These are phyloP conservation scores for Talaromyces sp. DNA, from an alignment of 2,329 filamentous ascomycete genomes.

Conservation along the genomic window DNA sequence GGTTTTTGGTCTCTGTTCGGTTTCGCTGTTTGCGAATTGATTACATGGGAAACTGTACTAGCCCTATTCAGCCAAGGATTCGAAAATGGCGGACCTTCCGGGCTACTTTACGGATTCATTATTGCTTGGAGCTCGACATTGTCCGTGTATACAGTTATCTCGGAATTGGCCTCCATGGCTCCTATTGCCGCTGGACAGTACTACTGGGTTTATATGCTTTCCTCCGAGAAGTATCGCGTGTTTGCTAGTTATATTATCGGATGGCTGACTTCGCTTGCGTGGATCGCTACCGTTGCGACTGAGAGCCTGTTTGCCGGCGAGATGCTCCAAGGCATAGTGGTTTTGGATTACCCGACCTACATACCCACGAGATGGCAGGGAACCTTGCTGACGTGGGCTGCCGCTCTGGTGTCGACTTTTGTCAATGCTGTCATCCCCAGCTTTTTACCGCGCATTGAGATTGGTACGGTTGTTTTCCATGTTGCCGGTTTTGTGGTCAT, in stretches of 20 bases:
- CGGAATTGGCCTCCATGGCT: constrained; percentile 47
- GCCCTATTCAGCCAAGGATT: constrained; percentile 43
- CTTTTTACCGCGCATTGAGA: constrained; percentile 37
- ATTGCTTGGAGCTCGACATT: constrained; percentile 51
- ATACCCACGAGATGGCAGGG: constrained; percentile 43
- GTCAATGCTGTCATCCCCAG: constrained; percentile 43
- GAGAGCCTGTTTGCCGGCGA: constrained; percentile 44
- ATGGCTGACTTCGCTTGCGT: constrained; percentile 44
- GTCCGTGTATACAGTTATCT: constrained; percentile 46
- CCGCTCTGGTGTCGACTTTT: constrained; percentile 37
- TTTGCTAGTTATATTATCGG: constrained; percentile 44
- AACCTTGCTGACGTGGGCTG: constrained; percentile 43
- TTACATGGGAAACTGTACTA: constrained; percentile 47
- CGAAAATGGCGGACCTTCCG: constrained; percentile 47
- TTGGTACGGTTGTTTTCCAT: constrained; percentile 41
- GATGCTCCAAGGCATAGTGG: constrained; percentile 46
- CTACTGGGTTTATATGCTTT: constrained; percentile 48
- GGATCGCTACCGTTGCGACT: constrained; percentile 44
- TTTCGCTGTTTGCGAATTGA: constrained; percentile 45
- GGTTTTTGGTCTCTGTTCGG: constrained; percentile 43
- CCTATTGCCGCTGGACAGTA: constrained; percentile 47
- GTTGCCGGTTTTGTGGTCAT: constrained; percentile 43
- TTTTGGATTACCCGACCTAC: constrained; percentile 43
- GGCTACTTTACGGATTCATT: constrained; percentile 52
- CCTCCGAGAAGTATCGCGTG: constrained; percentile 38